Evolutionary conservation across 805 yeast species (phyloP), one percentile per base, ranked within the genome.

Genomic region (Yamadazyma paraphyllophila): DNA sequence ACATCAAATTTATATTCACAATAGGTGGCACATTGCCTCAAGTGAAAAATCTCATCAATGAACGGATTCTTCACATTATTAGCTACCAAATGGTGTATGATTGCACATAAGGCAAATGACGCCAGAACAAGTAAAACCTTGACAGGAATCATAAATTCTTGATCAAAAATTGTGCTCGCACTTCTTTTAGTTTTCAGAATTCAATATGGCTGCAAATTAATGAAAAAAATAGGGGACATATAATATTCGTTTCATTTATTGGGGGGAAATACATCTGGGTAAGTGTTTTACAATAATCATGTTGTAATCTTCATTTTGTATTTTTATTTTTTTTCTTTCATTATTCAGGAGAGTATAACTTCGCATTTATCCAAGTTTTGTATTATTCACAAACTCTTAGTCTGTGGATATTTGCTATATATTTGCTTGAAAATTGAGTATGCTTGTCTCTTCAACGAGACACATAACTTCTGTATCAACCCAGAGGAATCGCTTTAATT

Each of bases 21-120:
- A 58, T 85, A 90, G 39, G 69, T 73, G 47, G 79, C 73, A 6
- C 95, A 82, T 70, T 94, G 98, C 7, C 82, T 80, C 16, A 88
- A 73, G 60, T 94, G 99, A 65, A 92, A 92, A 10, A 78, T 72
- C 63, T 94, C 99, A 67, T 94, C 96, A 58, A 80, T 75, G 54
- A 67, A 71, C 2, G 71, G 67, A n/a, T 53, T 46, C 25, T 49
- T 47, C 31, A 65, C 64, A n/a, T 45, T 48, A 3, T 32, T 20
- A 46, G 59, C 38, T 45, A 71, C 55, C 39, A 39, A 32, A 4
- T 49, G 44, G 26, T 52, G 52, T 4, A 55, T 45, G 4, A 48
- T 24, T 5, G 50, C 45, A 31, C 59, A 46, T 11, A 53, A 43
- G 13, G 31, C 31, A 29, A 29, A 11, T 9, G 31, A 11, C 13